Percentiles rank a stretch among this genome's conserved stretches.
These are phyloP conservation scores for Wallacemonas sp. DNA, from an alignment of 208 protist species.

Conservation along the genomic window DNA sequence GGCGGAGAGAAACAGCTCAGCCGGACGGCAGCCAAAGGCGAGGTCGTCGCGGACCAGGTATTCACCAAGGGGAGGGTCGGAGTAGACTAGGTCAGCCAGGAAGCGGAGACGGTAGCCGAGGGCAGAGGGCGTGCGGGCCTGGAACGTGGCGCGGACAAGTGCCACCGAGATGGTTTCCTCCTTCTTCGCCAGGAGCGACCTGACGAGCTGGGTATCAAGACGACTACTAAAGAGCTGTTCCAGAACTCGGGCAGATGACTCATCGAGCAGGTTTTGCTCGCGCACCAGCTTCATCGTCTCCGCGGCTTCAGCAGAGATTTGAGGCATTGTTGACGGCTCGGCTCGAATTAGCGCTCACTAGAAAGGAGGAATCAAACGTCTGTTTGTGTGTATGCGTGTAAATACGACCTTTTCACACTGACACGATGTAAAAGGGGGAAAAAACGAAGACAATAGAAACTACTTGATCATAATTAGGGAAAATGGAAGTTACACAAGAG, in stretches of 20 bases:
- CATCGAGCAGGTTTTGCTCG: conserved; percentile 65
- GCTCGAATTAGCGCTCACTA: too few relatives aligned
- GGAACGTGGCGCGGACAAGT: conserved; percentile 52
- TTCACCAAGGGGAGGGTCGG: conserved; percentile 37
- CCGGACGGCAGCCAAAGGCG: conserved; percentile 50
- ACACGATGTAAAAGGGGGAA: conserved; percentile 4
- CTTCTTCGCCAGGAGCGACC: conserved; percentile 53
- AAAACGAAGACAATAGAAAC: conserved; percentile 15
- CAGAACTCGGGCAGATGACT: conserved; percentile 51
- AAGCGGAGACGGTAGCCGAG: conserved; percentile 79
- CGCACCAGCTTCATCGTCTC: conserved; percentile 68
- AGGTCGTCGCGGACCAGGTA: conserved; percentile 50
- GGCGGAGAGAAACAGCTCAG: conserved; percentile 53
- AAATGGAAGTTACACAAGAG: neutral
- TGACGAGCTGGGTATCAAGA: conserved; percentile 49
- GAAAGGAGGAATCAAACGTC: conserved; percentile 13
- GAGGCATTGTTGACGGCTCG: conserved; percentile 71
- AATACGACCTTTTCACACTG: too few relatives aligned
- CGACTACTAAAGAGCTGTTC: conserved; percentile 82
- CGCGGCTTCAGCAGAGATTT: conserved; percentile 59
- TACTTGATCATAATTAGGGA: too few relatives aligned
- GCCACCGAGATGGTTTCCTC: conserved; percentile 53
- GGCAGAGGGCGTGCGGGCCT: conserved; percentile 41
- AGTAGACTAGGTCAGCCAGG: conserved; percentile 70
- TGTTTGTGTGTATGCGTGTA: conserved; percentile 7